Evolutionary conservation across 2,329 filamentous ascomycete genomes (phyloP).

Genomic region (Tricladium varicosporioides): DNA sequence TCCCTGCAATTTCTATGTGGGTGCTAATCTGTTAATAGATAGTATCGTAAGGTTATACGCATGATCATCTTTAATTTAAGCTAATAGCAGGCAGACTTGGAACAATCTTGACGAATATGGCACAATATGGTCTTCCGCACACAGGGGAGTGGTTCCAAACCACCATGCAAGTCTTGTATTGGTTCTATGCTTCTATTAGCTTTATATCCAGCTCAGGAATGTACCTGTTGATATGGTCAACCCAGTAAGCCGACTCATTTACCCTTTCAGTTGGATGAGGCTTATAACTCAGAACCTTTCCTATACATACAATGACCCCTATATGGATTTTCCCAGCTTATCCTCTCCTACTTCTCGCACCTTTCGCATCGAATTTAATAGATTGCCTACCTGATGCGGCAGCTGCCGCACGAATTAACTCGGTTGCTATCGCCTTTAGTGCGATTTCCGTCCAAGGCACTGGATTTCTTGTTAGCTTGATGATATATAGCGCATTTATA

Average conservation of each 20-base stretch:
- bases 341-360: constrained; percentile 72
- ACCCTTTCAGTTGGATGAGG: neutral
- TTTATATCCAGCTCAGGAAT: constrained; percentile 66
- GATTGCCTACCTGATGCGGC: constrained; percentile 24
- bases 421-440: constrained; percentile 46
- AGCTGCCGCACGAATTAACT: constrained; percentile 41
- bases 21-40: constrained; percentile 33
- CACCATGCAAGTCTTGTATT: constrained; percentile 66
- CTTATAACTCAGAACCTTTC: constrained; percentile 39
- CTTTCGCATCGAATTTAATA: constrained; percentile 61
- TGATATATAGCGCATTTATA: constrained; percentile 82
- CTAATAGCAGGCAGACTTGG: constrained; percentile 63
- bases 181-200: constrained; percentile 70
- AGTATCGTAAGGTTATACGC: constrained; percentile 39
- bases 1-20: too few relatives aligned
- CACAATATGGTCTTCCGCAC: constrained; percentile 68
- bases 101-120: constrained; percentile 75
- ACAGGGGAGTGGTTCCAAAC: constrained; percentile 60
- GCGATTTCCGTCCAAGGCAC: constrained; percentile 53
- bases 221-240: constrained; percentile 71
- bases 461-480: constrained; percentile 60
- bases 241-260: constrained; percentile 40
- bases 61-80: constrained; percentile 50
- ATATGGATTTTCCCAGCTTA: constrained; percentile 89
- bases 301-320: constrained; percentile 82